phyloP scores from a whole-genome alignment of 345 rosid genomes.

The Camelina hispida region DNA sequence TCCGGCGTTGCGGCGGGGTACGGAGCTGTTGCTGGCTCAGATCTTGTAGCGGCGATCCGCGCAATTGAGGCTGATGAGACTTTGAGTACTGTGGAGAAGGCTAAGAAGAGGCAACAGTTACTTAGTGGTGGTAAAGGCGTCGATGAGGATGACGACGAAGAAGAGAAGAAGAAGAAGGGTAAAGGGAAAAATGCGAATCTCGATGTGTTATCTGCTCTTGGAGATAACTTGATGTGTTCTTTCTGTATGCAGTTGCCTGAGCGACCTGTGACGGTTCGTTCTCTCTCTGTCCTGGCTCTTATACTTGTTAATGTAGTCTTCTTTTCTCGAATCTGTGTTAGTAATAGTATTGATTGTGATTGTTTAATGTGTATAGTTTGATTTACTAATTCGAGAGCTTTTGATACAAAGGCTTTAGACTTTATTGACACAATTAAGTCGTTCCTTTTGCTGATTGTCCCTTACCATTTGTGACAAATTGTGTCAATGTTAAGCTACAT shows the following conservation, averaged over 20 bases:
- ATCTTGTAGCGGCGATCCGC: slow-evolving; percentile 45
- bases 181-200: slow-evolving; percentile 5
- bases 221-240: slow-evolving; percentile 55
- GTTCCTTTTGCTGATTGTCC: neutral
- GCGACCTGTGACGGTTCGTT: slow-evolving; percentile 69
- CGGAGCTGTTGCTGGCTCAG: neutral
- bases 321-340: neutral
- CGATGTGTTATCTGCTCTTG: slow-evolving; percentile 50
- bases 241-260: slow-evolving; percentile 68
- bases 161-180: neutral
- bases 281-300: neutral
- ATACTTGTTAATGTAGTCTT: neutral
- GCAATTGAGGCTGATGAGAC: slow-evolving; percentile 57
- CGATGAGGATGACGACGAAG: neutral
- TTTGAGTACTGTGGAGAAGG: slow-evolving; percentile 56
- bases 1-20: neutral
- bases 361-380: neutral
- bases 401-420: neutral
- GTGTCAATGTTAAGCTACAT: neutral
- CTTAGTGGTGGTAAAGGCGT: slow-evolving; percentile 41
- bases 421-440: neutral
- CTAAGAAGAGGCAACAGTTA: slow-evolving; percentile 53
- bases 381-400: neutral
- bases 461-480: neutral
- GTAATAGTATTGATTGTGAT: neutral